Evolutionary conservation across 305 asterid species (phyloP).

Genomic region (Solanum hybrid): DNA sequence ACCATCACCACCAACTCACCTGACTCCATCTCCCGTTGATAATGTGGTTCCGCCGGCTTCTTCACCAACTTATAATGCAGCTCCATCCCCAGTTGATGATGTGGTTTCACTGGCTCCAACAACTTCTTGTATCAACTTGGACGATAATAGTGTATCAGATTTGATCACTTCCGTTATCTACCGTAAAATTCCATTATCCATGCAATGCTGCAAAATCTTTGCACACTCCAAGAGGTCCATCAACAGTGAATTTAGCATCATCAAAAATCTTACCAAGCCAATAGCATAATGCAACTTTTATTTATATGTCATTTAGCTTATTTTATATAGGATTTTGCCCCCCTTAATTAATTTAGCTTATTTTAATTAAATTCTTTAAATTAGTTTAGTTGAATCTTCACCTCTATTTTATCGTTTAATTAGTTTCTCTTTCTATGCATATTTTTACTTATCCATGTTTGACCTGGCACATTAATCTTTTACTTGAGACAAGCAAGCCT

Average conservation of each 20-base stretch:
- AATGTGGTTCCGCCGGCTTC: not conserved
- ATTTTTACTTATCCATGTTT: too few species aligned
- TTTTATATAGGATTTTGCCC: not conserved
- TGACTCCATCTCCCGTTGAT: not conserved
- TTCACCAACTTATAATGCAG: not conserved
- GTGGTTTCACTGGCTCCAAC: not conserved
- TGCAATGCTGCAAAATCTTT: constrained; percentile 11
- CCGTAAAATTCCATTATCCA: not conserved
- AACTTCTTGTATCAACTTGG: not conserved
- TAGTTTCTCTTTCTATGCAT: not conserved
- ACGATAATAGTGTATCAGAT: constrained; percentile 6
- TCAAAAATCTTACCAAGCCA: not conserved
- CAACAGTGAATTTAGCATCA: not conserved
- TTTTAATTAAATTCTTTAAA: not conserved
- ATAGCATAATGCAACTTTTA: not conserved
- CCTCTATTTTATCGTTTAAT: not conserved
- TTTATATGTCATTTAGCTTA: not conserved
- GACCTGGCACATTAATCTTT: not conserved
- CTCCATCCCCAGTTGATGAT: not conserved
- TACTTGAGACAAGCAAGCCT: not conserved
- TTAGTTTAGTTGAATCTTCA: not conserved
- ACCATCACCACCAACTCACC: not conserved
- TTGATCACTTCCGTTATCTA: constrained; percentile 8
- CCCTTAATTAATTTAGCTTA: not conserved
- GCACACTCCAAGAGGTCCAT: not conserved